Evolutionary conservation across 345 rosid genomes (phyloP), one percentile per base, ranked within the genome.

Genomic region (Salix suchowensis): DNA sequence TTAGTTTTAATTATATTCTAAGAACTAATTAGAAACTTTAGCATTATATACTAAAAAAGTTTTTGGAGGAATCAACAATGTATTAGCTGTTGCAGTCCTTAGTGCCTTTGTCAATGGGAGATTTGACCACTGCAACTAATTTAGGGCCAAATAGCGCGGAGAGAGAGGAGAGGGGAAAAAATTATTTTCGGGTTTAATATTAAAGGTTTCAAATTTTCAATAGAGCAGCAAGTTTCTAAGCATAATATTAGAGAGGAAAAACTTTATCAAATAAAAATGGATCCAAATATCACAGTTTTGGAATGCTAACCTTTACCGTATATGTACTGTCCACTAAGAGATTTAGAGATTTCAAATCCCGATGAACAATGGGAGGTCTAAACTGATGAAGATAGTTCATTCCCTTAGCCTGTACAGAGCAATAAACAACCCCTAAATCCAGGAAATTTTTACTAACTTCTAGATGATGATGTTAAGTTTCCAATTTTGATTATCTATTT

Each of bases 331-430:
- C 76, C 52, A 81, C 68, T 9, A 78, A 75, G 40, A 77, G 76
- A 55, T 75, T 80, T 23, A 69, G 75, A 40, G 74, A 71, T 75
- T 80, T 80, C 72, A 80, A 67, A 71, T 80, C 83, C 58, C 83
- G 72, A 70, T 80, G 83, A 64, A 74, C 77, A 75, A 74, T 80
- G 40, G 83, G 81, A 75, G 81, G 82, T 75, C 78, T 77, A 74
- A 67, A 75, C 76, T 71, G 83, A 72, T 80, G 83, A 76, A 80
- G 83, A 62, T 80, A 76, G 76, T 80, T 80, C 79, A 80, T 80
- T 40, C 83, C 83, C 18, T 70, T 80, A 2, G 83, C 83, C 73
- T 73, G 85, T 75, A 72, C 50, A 67, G 42, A 79, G 70, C 24
- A 74, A 74, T 15, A 82, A 48, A 71, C 55, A 68, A 50, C 30